Base-by-base conservation (phyloP, 768 basidiomycete species). In the Amanita rimosa region DNA sequence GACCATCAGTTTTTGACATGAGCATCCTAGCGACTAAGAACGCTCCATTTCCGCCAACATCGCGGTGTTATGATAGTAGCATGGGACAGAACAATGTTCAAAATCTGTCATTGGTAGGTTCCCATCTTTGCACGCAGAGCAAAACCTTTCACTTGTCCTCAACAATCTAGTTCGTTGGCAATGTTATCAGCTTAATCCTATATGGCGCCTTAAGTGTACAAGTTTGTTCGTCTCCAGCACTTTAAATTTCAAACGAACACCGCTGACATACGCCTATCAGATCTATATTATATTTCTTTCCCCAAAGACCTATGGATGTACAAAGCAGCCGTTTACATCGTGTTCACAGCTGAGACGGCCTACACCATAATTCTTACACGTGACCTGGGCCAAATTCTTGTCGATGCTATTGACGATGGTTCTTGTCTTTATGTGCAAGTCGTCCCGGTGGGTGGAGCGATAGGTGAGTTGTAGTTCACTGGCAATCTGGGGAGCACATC, bases 281-380 rank as follows among this genome's bases (percentile, higher is more conserved):
- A 57, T 35, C 11, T 55, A 8, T 58, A 57, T 38, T 55, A 52
- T 39, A 24, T 52, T 10, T 52, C 52, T 11, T 58, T 57, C 34
- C 54, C 54, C 3, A 14, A 42, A 5, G 56, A 57, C 41, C 34
- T 33, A 13, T 9, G 17, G 29, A 13, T 31, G 5, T 51, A 17
- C 27, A 57, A 55, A 49, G 41, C 26, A 2, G 46, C 54, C 8
- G 50, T 55, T 27, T 54, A 47, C 17, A 22, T 4, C 10, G 29
- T 29, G 6, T 29, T 29, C 55, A 4, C 46, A 16, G 5, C 54
- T 3, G 56, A 57, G 34, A 44, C 52, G 2, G 51, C 60, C 16
- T 64, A 65, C 51, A 62, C 63, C 0, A 40, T 57, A 3, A 35
- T 64, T 19, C 52, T 65, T 24, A 53, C 59, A 3, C 53, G 53